These are phyloP conservation scores for Aureobasidium pullulans DNA, from an alignment of 2,329 filamentous ascomycete genomes.

Conservation along the genomic window DNA sequence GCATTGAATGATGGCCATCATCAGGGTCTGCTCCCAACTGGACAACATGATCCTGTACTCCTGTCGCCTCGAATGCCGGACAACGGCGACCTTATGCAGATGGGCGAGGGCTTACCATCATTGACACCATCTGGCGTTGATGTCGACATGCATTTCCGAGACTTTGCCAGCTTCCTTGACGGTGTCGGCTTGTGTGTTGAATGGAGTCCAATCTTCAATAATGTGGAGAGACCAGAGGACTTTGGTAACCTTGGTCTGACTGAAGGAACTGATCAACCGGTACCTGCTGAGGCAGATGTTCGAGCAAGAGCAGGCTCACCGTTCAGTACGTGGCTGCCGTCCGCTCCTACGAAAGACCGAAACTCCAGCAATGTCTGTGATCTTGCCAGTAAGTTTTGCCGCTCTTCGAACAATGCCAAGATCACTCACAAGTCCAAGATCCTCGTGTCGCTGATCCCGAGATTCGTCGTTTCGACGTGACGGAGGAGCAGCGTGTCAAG, in stretches of 20 bases:
- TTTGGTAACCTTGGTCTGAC: background rate
- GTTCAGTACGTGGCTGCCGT: constrained; percentile 1
- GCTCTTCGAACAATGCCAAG: too few relatives aligned
- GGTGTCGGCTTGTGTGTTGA: background rate
- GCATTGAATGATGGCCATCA: background rate
- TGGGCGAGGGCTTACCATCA: background rate
- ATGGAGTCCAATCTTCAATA: background rate
- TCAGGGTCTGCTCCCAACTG: background rate
- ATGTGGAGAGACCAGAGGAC: background rate
- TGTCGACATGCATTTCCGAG: background rate
- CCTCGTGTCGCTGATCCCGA: background rate
- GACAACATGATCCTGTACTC: background rate
- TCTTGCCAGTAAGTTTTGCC: background rate
- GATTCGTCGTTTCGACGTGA: background rate
- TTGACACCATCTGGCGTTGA: background rate
- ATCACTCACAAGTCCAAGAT: background rate
- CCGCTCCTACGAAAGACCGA: background rate
- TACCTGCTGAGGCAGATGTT: background rate
- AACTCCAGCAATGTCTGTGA: background rate
- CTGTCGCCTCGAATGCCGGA: background rate
- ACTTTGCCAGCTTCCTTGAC: constrained; percentile 1
- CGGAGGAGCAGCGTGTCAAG: background rate
- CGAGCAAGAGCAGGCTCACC: background rate
- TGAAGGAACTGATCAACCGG: background rate
- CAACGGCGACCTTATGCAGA: background rate